phyloP scores from a whole-genome alignment of 257 asterid species.

The Solanum clarkiae region DNA sequence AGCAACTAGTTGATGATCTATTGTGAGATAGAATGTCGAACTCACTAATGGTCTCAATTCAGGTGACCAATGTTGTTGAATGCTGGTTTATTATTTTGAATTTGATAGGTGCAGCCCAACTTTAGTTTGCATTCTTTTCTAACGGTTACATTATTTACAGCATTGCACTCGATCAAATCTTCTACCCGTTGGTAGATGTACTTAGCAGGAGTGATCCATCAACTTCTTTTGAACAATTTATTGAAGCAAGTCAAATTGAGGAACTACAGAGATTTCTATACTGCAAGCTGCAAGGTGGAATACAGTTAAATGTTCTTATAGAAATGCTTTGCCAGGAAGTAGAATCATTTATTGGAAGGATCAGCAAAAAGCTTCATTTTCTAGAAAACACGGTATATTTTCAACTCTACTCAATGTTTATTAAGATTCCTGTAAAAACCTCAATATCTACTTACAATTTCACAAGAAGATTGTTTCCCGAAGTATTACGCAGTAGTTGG shows the following conservation, averaged over 20 bases:
- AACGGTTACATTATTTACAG: slow-evolving; percentile 23
- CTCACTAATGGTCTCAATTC: not conserved
- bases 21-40: not conserved
- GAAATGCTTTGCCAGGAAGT: slow-evolving; percentile 46
- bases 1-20: not conserved
- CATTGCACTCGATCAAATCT: slow-evolving; percentile 49
- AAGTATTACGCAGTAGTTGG: not conserved
- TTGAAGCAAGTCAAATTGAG: slow-evolving; percentile 47
- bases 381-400: slow-evolving; percentile 58
- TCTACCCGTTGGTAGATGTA: slow-evolving; percentile 41
- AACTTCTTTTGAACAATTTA: slow-evolving; percentile 20
- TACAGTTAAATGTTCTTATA: slow-evolving; percentile 25
- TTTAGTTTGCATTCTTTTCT: not conserved
- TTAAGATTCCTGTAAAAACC: not conserved
- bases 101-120: not conserved
- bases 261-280: slow-evolving; percentile 42
- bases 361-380: slow-evolving; percentile 32
- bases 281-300: slow-evolving; percentile 25
- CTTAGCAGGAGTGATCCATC: slow-evolving; percentile 20
- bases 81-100: not conserved
- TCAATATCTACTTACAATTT: not conserved
- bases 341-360: slow-evolving; percentile 34
- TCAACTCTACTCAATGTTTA: not conserved
- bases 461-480: not conserved
- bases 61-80: not conserved